Conservation (phyloP, 179 eudicot species). For the Camellia oleifera region DNA sequence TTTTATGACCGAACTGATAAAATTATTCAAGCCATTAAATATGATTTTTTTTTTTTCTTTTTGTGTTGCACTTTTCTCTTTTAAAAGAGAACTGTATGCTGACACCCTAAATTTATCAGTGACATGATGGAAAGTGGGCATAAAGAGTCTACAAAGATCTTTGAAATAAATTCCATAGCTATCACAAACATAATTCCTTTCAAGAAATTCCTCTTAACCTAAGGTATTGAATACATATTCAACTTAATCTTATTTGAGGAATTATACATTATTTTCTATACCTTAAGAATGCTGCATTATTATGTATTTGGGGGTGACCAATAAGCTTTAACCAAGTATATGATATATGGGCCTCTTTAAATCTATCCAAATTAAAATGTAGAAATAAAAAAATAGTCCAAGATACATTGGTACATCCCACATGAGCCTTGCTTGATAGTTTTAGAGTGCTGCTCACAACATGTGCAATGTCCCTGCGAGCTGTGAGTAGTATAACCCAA, state of each 20-base stretch:
- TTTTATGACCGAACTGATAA: too few relatives aligned
- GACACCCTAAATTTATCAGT: not conserved
- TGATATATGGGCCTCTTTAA: too few relatives aligned
- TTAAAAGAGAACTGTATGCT: too few relatives aligned
- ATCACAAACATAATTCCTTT: not conserved
- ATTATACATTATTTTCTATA: not conserved
- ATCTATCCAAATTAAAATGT: too few relatives aligned
- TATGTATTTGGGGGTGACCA: not conserved
- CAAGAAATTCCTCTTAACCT: not conserved
- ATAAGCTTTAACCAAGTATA: too few relatives aligned
- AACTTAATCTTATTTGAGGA: not conserved
- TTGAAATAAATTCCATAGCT: not conserved
- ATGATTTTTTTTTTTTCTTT: too few relatives aligned
- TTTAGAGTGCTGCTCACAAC: conserved; percentile 53
- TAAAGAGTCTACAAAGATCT: not conserved
- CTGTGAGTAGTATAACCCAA: conserved; percentile 23
- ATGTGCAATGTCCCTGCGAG: conserved; percentile 93
- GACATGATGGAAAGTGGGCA: not conserved
- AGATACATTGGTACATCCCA: not conserved
- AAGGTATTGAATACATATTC: not conserved
- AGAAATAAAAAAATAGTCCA: not conserved
- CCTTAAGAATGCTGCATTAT: not conserved
- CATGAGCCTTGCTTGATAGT: not conserved
- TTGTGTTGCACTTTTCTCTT: too few relatives aligned
- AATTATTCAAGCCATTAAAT: too few relatives aligned